Evolutionary conservation across 1,139 yeast species (phyloP), one percentile per base, ranked within the genome.

Genomic region (Pichia kudriavzevii): DNA sequence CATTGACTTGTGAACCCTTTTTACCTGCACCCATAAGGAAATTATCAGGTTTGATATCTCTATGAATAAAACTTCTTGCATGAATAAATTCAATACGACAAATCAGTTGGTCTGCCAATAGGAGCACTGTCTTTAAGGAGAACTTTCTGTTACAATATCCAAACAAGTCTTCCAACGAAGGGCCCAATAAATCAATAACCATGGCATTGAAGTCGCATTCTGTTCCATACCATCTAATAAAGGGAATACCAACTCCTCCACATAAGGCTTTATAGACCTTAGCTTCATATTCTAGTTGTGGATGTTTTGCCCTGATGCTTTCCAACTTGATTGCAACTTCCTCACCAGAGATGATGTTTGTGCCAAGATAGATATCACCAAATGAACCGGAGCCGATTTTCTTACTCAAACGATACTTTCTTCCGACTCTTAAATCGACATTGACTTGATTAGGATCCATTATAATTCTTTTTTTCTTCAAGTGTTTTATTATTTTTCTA

Each of bases 161-260:
- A 71, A 91, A 91, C 52, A 91, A 68, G 58, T 91, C 98, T 58
- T 91, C 98, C 47, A 91, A 68, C 1, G 95, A 82, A 4, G 98
- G 98, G 7, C 98, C 98, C 52, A 91, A 69, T 39, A 91, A 71
- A 58, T 91, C 98, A 52, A 91, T 87, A 34, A 91, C 97, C 87
- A 91, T 81, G 28, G 96, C 96, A 58, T 91, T 85, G 58, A 85
- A 88, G 57, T 88, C 96, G 50, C 95, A 84, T 58, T 91, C 98
- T 2, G 94, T 82, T 26, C 98, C 98, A 59, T 78, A 91, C 95
- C 96, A 91, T 58, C 97, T 75, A 28, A 88, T 88, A 61, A 87
- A 88, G 4, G 98, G 97, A 40, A 91, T 88, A 28, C 98, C 98
- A 24, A 91, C 94, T 25, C 97, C 97, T 22, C 98, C 98, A 46